phyloP scores from a whole-genome alignment of 2,329 filamentous ascomycete species.

The Spiromastix sp. region DNA sequence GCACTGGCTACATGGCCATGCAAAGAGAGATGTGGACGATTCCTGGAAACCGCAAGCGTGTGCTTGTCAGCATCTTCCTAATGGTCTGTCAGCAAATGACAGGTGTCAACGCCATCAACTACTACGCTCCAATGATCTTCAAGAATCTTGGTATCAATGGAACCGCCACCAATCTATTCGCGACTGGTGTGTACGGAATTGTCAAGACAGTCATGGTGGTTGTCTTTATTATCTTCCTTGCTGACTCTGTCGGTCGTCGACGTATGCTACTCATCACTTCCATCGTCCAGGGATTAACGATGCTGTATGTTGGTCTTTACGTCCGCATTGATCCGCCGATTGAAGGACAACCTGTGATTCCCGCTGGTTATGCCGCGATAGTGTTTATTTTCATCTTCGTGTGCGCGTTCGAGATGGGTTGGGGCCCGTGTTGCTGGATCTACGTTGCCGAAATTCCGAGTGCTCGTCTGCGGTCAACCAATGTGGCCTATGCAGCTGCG shows the following conservation, averaged over 20 bases:
- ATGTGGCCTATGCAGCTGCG: conserved; percentile 57
- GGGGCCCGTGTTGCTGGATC: conserved; percentile 65
- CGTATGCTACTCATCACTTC: conserved; percentile 55
- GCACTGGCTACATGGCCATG: conserved; percentile 44
- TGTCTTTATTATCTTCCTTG: conserved; percentile 55
- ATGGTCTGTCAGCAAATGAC: conserved; percentile 47
- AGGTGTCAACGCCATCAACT: conserved; percentile 50
- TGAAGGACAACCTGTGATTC: conserved; percentile 43
- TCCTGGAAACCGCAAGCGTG: conserved; percentile 42
- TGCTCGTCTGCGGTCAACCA: conserved; percentile 53
- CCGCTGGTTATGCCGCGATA: conserved; percentile 60
- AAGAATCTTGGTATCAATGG: conserved; percentile 50
- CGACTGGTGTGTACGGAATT: conserved; percentile 63
- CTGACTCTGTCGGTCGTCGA: conserved; percentile 59
- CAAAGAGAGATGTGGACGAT: conserved; percentile 55
- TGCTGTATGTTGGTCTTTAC: conserved; percentile 65
- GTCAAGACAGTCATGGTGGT: conserved; percentile 57
- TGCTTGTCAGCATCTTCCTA: conserved; percentile 43
- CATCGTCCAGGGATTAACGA: conserved; percentile 49
- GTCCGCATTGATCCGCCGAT: conserved; percentile 52
- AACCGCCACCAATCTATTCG: conserved; percentile 53
- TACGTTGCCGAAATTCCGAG: conserved; percentile 62
- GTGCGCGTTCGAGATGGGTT: conserved; percentile 58
- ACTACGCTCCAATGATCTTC: conserved; percentile 64
- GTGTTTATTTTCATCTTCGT: conserved; percentile 65